Evolutionary conservation across 2,329 filamentous ascomycete species (phyloP).

Genomic region (Teratosphaeria nubilosa): DNA sequence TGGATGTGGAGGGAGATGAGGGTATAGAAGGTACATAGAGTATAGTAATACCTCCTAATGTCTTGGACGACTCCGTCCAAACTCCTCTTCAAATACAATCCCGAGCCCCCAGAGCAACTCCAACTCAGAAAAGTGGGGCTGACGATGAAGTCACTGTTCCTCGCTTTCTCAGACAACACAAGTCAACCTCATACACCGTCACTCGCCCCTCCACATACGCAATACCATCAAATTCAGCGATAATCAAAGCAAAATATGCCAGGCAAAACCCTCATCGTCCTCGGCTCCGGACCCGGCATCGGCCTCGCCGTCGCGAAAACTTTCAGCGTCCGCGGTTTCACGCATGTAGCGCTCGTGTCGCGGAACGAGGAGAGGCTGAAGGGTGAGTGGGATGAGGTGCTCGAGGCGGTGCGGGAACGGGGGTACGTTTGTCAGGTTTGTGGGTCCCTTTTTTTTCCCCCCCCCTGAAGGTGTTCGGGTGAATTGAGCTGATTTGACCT

Average conservation of each 20-base stretch:
- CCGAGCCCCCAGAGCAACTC: not conserved
- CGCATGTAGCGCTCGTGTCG: slow-evolving; percentile 40
- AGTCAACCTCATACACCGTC: not conserved
- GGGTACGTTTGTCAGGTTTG: slow-evolving; percentile 22
- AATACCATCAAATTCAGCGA: no score
- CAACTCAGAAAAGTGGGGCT: not conserved
- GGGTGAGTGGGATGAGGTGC: slow-evolving; percentile 20
- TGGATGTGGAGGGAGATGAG: no score
- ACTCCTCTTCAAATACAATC: no score
- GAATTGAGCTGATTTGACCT: no score
- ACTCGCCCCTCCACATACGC: no score
- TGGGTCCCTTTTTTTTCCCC: not conserved
- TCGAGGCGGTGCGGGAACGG: slow-evolving; percentile 22
- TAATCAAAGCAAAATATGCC: slow-evolving; percentile 11
- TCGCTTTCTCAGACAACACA: not conserved
- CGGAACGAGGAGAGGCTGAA: slow-evolving; percentile 34
- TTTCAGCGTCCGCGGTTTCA: slow-evolving; percentile 37
- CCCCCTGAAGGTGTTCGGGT: no score
- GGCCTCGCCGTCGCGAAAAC: slow-evolving; percentile 31
- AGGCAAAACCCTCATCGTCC: slow-evolving; percentile 25
- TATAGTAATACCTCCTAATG: no score
- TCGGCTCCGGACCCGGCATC: slow-evolving; percentile 42
- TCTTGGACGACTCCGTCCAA: no score
- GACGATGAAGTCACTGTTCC: not conserved
- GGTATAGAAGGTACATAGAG: no score